Conservation (phyloP, 768 basidiomycete species). For the Baorangia bicolor region DNA sequence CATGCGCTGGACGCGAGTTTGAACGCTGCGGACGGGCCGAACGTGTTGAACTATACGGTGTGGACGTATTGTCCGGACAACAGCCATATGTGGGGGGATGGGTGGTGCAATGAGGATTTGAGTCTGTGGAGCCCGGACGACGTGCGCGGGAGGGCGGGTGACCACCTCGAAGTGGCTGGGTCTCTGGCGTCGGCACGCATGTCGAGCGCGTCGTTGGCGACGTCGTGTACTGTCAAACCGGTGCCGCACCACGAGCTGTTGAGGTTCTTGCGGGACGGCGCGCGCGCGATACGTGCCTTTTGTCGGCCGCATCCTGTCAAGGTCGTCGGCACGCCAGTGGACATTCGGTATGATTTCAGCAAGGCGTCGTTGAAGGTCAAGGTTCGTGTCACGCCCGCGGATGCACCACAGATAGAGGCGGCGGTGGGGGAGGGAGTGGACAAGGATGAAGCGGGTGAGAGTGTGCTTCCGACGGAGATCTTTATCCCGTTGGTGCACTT, state of each 20-base stretch:
- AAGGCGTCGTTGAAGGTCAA: slow-evolving; percentile 69
- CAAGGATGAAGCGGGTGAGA: slow-evolving; percentile 19
- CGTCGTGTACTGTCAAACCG: not conserved
- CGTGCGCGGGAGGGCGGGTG: slow-evolving; percentile 22
- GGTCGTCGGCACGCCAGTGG: slow-evolving; percentile 63
- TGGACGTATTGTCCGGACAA: slow-evolving; percentile 90
- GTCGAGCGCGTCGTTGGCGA: slow-evolving; percentile 22
- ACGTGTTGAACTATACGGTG: slow-evolving; percentile 74
- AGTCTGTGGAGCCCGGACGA: slow-evolving; percentile 87
- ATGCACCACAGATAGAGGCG: slow-evolving; percentile 34
- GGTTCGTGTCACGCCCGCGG: slow-evolving; percentile 61
- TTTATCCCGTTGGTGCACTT: slow-evolving; percentile 91
- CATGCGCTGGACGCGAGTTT: slow-evolving; percentile 85
- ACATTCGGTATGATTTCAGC: slow-evolving; percentile 74
- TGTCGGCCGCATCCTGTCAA: slow-evolving; percentile 79
- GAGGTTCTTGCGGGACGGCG: slow-evolving; percentile 80
- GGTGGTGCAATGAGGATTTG: slow-evolving; percentile 96
- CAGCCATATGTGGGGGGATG: slow-evolving; percentile 88
- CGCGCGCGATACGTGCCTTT: slow-evolving; percentile 83
- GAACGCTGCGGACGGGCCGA: slow-evolving; percentile 74
- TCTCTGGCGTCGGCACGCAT: slow-evolving; percentile 7
- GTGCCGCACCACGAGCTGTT: slow-evolving; percentile 21
- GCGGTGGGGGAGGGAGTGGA: not conserved
- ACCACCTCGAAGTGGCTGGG: not conserved
- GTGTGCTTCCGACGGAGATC: slow-evolving; percentile 76